Conservation (phyloP, 371 early-diverging fungal species). For the Dinochytrium kinnereticum region DNA sequence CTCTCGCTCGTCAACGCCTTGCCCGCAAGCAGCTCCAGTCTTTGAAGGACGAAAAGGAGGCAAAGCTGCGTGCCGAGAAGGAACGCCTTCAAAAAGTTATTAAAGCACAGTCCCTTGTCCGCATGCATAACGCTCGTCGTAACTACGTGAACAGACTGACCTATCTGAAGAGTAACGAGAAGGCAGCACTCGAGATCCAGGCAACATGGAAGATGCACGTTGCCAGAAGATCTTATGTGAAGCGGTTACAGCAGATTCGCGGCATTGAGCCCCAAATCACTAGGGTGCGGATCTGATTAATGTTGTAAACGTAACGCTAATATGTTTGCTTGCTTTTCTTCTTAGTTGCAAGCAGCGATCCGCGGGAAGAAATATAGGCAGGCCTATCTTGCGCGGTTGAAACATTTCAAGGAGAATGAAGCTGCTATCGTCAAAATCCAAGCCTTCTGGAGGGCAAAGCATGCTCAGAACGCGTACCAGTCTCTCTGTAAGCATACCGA, state of each 20-base stretch:
- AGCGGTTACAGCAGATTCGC: slow-evolving; percentile 50
- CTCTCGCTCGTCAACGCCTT: slow-evolving; percentile 47
- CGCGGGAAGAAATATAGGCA: slow-evolving; percentile 70
- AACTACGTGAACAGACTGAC: slow-evolving; percentile 55
- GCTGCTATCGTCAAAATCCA: slow-evolving; percentile 86
- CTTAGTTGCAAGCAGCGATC: slow-evolving; percentile 73
- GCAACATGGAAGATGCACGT: slow-evolving; percentile 74
- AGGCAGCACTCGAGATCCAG: slow-evolving; percentile 79
- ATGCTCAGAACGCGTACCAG: slow-evolving; percentile 79
- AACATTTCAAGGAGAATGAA: slow-evolving; percentile 69
- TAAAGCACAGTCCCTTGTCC: slow-evolving; percentile 41
- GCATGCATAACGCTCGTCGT: slow-evolving; percentile 51
- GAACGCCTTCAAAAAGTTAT: slow-evolving; percentile 26
- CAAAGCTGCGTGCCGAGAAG: slow-evolving; percentile 9
- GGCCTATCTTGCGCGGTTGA: slow-evolving; percentile 60
- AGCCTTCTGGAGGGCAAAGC: slow-evolving; percentile 79
- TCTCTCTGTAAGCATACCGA: slow-evolving; percentile 71
- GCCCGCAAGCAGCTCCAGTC: slow-evolving; percentile 37
- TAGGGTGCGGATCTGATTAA: slow-evolving; percentile 38
- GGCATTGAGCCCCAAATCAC: slow-evolving; percentile 42
- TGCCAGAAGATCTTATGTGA: slow-evolving; percentile 74
- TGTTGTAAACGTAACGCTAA: slow-evolving; percentile 7
- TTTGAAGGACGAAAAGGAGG: slow-evolving; percentile 15
- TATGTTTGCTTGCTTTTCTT: slow-evolving; percentile 1
- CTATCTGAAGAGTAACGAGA: slow-evolving; percentile 66